These are phyloP conservation scores for Claviceps spartinae DNA, from an alignment of 2,329 filamentous ascomycete genomes.

Conservation along the genomic window DNA sequence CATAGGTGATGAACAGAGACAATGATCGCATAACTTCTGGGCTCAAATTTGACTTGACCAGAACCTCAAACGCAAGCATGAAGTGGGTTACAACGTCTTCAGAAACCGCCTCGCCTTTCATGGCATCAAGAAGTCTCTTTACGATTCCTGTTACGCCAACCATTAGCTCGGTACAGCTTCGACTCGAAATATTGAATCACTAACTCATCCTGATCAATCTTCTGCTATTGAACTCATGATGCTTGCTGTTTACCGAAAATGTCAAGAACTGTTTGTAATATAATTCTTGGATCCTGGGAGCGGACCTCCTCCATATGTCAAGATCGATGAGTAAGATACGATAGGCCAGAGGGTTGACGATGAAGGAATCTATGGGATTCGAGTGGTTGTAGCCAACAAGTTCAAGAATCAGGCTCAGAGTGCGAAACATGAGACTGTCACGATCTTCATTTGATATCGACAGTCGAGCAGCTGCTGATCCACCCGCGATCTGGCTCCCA, in stretches of 20 bases:
- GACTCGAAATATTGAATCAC: conserved; percentile 17
- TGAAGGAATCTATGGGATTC: conserved; percentile 75
- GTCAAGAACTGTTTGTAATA: conserved; percentile 89
- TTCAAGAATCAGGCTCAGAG: conserved; percentile 63
- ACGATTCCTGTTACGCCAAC: conserved; percentile 54
- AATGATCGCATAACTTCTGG: conserved; percentile 76
- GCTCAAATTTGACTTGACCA: conserved; percentile 70
- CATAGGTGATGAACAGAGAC: conserved; percentile 86
- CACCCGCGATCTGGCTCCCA: conserved; percentile 17
- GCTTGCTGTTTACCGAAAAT: conserved; percentile 81
- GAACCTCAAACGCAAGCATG: conserved; percentile 61
- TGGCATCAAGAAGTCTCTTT: conserved; percentile 75
- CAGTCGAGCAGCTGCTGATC: conserved; percentile 24
- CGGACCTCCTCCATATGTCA: conserved; percentile 79
- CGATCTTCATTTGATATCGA: conserved; percentile 37
- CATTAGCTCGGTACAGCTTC: conserved; percentile 7
- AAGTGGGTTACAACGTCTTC: conserved; percentile 63
- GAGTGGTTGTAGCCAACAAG: conserved; percentile 81
- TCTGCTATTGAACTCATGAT: conserved; percentile 82
- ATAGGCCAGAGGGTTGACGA: conserved; percentile 91
- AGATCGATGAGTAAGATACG: conserved; percentile 83
- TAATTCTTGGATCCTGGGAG: conserved; percentile 62
- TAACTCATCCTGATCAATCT: conserved; percentile 80
- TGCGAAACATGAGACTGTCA: conserved; percentile 42
- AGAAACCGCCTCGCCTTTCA: conserved; percentile 72